Evolutionary conservation across 768 basidiomycete species (phyloP), one percentile per base, ranked within the genome.

Genomic region (Russula compacta): DNA sequence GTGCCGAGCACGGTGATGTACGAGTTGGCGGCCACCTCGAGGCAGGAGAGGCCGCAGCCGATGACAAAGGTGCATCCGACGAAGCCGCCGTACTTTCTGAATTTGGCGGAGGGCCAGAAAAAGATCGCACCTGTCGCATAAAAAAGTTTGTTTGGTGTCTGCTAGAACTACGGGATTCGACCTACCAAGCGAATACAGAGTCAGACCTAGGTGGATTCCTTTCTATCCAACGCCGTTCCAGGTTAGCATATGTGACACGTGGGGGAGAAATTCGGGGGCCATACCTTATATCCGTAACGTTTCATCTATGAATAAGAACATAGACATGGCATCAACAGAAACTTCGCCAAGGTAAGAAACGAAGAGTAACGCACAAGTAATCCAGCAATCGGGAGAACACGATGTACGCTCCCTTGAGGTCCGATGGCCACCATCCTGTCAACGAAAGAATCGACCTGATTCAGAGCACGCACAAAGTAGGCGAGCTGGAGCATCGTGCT

Each of bases 21-120:
- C n/a, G 86, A 86, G 73, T 90, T 90, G 46, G 87, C 87, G 0
- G 87, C 83, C 17, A 87, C 85, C 71, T 86, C 84, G 47, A 87
- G 75, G 35, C 82, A 80, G 10, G 81, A 76, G 7, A 89, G 77
- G 43, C 89, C 89, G 64, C 83, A 85, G 2, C 83, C 82, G 53
- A 84, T 86, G 49, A 86, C 79, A 68, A 84, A 85, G 1, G 87
- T 89, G 69, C 83, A 84, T 29, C 83, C 83, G 36, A 89, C 84
- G 68, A 89, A 89, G 24, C 86, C 86, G 35, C 82, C 83, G 60
- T 86, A 89, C 66, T 79, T 82, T 56, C 75, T 74, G 68, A 78
- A 88, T 66, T 78, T 82, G 40, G 86, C 85, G 43, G 83, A 84
- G 15, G 86, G 85, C 87, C 87, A 89, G 76, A 88, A 83, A 29